These are phyloP conservation scores for Euphorbia schlechtendalii DNA, from an alignment of 441 rosid species.

Conservation along the genomic window DNA sequence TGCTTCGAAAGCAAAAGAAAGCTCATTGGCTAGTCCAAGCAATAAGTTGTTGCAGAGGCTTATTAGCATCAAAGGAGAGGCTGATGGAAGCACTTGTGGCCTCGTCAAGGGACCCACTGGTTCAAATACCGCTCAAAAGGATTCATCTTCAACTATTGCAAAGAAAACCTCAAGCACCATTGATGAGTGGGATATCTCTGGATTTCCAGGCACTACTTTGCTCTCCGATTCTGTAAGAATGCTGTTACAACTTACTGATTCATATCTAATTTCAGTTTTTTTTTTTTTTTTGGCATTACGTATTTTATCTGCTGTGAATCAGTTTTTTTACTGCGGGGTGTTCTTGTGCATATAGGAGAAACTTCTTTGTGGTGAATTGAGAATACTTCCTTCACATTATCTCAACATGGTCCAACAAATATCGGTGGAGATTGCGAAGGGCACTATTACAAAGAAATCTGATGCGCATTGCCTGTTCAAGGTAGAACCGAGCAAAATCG, in stretches of 20 bases:
- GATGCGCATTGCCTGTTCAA: constrained; percentile 76
- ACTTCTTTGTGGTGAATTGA: constrained; percentile 55
- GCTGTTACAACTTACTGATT: background rate
- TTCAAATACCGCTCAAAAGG: constrained; percentile 38
- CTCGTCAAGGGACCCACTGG: constrained; percentile 27
- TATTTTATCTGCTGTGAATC: background rate
- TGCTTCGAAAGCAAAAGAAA: constrained; percentile 41
- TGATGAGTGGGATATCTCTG: constrained; percentile 74
- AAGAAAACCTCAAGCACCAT: constrained; percentile 34
- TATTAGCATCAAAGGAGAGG: constrained; percentile 27
- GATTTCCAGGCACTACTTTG: constrained; percentile 62
- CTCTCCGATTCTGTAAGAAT: constrained; percentile 72
- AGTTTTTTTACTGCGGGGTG: background rate
- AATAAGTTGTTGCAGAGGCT: constrained; percentile 48
- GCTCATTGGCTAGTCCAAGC: constrained; percentile 45
- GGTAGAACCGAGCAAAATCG: constrained; percentile 76
- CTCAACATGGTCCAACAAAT: constrained; percentile 66
- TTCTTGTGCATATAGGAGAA: constrained; percentile 49
- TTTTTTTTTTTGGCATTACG: background rate
- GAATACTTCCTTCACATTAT: constrained; percentile 72
- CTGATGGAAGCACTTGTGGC: constrained; percentile 40
- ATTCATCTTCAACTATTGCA: constrained; percentile 28
- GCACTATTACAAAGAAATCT: constrained; percentile 54
- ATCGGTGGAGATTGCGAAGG: constrained; percentile 54
- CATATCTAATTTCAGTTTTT: background rate